Conservation (phyloP, 805 yeast species). For the Grigorovia yakushimaensis region DNA sequence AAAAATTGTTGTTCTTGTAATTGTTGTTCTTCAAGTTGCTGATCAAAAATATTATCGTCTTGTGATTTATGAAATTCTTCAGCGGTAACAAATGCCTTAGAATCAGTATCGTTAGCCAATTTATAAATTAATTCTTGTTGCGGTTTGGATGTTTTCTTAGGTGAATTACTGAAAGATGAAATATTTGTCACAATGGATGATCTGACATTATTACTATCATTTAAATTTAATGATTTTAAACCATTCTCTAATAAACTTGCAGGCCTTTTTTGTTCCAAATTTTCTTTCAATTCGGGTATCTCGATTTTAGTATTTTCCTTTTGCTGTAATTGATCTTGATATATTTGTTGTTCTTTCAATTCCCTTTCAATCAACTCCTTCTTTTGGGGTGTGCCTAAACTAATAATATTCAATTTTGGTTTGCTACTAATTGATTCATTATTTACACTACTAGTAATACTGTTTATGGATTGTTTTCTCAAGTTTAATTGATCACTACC, state of each 20-base stretch:
- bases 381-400: slow-evolving; percentile 22
- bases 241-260: slow-evolving; percentile 16
- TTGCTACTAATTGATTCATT: not conserved
- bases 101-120: slow-evolving; percentile 22
- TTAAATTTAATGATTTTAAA: slow-evolving; percentile 10
- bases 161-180: slow-evolving; percentile 22
- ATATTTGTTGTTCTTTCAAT: slow-evolving; percentile 4
- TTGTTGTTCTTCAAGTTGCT: not conserved
- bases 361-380: slow-evolving; percentile 14
- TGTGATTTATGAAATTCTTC: slow-evolving; percentile 11
- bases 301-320: not conserved
- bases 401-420: slow-evolving; percentile 17
- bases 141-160: slow-evolving; percentile 6
- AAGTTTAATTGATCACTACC: not conserved
- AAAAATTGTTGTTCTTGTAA: not conserved
- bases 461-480: not conserved
- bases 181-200: slow-evolving; percentile 15
- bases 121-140: slow-evolving; percentile 10
- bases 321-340: slow-evolving; percentile 1
- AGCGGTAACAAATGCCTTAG: slow-evolving; percentile 23
- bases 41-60: not conserved
- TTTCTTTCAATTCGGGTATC: slow-evolving; percentile 3
- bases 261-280: slow-evolving; percentile 9
- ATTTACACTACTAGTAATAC: not conserved
- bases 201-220: slow-evolving; percentile 5